Conservation (phyloP, 2,329 filamentous ascomycete genomes). For the Epichloe glyceriae region DNA sequence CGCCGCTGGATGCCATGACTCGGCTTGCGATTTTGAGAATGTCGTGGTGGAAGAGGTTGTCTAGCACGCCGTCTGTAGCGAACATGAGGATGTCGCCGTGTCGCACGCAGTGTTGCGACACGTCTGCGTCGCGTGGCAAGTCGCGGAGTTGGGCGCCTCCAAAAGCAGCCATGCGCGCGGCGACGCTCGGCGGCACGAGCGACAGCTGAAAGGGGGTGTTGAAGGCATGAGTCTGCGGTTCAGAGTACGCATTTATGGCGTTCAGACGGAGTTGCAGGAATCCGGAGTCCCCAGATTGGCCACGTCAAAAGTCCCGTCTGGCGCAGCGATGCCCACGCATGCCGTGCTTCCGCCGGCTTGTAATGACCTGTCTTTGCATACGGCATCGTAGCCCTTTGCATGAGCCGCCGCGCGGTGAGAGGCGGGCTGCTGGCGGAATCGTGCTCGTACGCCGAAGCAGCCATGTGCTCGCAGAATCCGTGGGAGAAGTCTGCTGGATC, state of each 20-base stretch:
- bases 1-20: constrained; percentile 60
- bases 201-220: constrained; percentile 95
- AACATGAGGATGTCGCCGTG: constrained; percentile 92
- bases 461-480: constrained; percentile 88
- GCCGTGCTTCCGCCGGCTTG: constrained; percentile 83
- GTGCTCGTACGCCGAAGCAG: constrained; percentile 54
- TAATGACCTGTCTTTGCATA: constrained; percentile 61
- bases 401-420: constrained; percentile 53
- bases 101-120: constrained; percentile 61
- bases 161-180: constrained; percentile 69
- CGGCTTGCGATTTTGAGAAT: constrained; percentile 67
- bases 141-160: constrained; percentile 74
- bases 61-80: constrained; percentile 89
- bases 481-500: constrained; percentile 95
- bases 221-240: constrained; percentile 89
- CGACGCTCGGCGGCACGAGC: constrained; percentile 68
- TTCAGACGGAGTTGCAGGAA: constrained; percentile 79
- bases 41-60: constrained; percentile 88
- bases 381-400: constrained; percentile 76
- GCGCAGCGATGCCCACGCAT: constrained; percentile 65
- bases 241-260: constrained; percentile 70
- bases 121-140: constrained; percentile 68
- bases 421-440: constrained; percentile 21
- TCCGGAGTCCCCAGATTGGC: constrained; percentile 91
- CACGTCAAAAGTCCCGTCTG: constrained; percentile 65